Percentiles rank a stretch among this genome's conserved stretches.
phyloP scores from a whole-genome alignment of 768 basidiomycete genomes.

The Suillus variegatus region DNA sequence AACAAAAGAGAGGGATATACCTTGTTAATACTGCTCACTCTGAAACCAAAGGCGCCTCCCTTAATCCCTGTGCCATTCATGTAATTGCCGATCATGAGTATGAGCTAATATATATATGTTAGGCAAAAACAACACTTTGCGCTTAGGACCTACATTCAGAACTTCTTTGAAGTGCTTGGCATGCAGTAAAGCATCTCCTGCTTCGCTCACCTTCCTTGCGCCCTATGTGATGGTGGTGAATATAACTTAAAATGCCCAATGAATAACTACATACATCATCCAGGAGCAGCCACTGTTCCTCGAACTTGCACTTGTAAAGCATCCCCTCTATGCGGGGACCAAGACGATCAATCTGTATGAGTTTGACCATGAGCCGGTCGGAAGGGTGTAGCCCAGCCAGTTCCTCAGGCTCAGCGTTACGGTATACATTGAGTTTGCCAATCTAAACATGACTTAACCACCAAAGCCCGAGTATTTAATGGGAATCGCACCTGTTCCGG shows the following conservation, averaged over 20 bases:
- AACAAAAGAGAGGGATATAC: constrained; percentile 37
- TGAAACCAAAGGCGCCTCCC: constrained; percentile 96
- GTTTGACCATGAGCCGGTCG: constrained; percentile 94
- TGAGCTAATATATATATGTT: constrained; percentile 52
- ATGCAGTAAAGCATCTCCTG: constrained; percentile 74
- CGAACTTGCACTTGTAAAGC: constrained; percentile 88
- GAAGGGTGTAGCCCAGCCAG: constrained; percentile 89
- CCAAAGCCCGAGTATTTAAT: neutral
- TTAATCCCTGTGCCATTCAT: constrained; percentile 97
- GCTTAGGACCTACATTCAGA: constrained; percentile 60
- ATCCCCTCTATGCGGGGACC: constrained; percentile 91
- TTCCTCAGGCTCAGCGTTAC: constrained; percentile 83
- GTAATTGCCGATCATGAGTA: constrained; percentile 94
- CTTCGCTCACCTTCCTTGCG: constrained; percentile 77
- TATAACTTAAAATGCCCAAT: neutral
- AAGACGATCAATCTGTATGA: constrained; percentile 92
- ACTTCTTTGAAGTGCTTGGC: constrained; percentile 91
- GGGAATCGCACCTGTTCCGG: constrained; percentile 73
- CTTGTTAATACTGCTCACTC: constrained; percentile 97
- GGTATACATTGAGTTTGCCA: constrained; percentile 88
- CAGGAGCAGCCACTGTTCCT: constrained; percentile 79
- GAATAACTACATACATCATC: constrained; percentile 61
- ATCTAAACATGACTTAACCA: constrained; percentile 44
- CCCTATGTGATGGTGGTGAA: constrained; percentile 47
- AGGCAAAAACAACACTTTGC: neutral